A percentile compares a stretch with the other conserved stretches of the same genome.
phyloP scores from a whole-genome alignment of 2,329 filamentous ascomycete genomes.

The Paraphaeosphaeria sporulosa region DNA sequence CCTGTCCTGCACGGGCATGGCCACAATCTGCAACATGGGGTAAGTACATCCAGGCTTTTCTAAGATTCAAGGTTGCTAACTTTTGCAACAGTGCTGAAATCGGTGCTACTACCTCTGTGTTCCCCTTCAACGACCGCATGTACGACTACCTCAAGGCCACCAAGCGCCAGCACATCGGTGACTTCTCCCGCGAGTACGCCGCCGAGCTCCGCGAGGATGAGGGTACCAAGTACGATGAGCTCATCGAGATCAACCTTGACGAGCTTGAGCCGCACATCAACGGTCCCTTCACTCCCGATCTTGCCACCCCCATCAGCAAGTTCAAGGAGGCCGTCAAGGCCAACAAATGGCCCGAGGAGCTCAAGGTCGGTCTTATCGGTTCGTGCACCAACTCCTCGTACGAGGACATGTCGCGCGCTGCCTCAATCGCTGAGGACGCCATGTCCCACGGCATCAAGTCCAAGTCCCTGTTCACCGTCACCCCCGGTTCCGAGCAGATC shows the following conservation, averaged over 20 bases:
- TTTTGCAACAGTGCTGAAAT: slow-evolving; percentile 58
- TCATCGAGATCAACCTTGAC: slow-evolving; percentile 94
- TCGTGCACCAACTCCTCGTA: slow-evolving; percentile 95
- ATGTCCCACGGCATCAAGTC: slow-evolving; percentile 92
- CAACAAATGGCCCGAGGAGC: slow-evolving; percentile 94
- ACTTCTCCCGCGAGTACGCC: slow-evolving; percentile 85
- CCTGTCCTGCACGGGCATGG: slow-evolving; percentile 86
- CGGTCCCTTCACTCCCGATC: slow-evolving; percentile 97
- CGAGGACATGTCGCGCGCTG: slow-evolving; percentile 92
- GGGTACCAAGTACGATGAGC: slow-evolving; percentile 92
- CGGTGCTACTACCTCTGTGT: slow-evolving; percentile 88
- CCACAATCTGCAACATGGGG: slow-evolving; percentile 53
- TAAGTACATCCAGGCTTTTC: background rate
- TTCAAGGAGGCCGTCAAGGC: slow-evolving; percentile 93
- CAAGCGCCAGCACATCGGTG: slow-evolving; percentile 88
- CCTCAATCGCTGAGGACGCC: slow-evolving; percentile 90
- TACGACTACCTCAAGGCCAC: slow-evolving; percentile 93
- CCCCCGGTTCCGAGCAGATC: slow-evolving; percentile 96
- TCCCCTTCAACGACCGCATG: slow-evolving; percentile 98
- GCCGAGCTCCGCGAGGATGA: slow-evolving; percentile 86
- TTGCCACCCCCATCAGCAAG: slow-evolving; percentile 97
- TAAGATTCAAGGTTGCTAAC: background rate
- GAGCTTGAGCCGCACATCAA: slow-evolving; percentile 98
- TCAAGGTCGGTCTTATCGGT: slow-evolving; percentile 96
- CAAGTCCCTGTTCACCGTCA: slow-evolving; percentile 92